These are phyloP conservation scores for Hypocreales sp. DNA, from an alignment of 2,329 filamentous ascomycete species.

Conservation along the genomic window DNA sequence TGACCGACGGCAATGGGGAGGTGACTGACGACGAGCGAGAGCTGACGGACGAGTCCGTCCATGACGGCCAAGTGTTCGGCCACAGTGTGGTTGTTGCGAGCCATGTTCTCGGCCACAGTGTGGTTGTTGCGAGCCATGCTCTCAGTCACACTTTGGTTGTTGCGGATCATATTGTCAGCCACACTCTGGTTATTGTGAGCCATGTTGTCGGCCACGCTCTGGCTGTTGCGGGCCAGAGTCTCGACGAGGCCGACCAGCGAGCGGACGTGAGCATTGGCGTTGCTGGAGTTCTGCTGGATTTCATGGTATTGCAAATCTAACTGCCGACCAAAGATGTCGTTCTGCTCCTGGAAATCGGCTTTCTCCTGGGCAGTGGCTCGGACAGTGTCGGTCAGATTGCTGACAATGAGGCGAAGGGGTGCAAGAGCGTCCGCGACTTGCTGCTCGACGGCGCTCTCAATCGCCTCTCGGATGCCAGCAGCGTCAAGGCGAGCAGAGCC, in stretches of 20 bases:
- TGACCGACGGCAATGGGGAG: constrained; percentile 1
- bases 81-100: too few species aligned
- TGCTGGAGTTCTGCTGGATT: constrained; percentile 7
- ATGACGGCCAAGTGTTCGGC: constrained; percentile 6
- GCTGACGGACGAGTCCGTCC: neutral
- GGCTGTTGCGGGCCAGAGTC: neutral
- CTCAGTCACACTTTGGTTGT: too few species aligned
- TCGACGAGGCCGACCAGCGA: constrained; percentile 1
- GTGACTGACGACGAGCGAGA: neutral
- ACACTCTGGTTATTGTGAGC: too few species aligned
- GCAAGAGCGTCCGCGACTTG: constrained; percentile 13
- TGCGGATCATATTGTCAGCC: too few species aligned
- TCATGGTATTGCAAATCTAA: constrained; percentile 10
- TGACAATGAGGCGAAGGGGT: constrained; percentile 13
- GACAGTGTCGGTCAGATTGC: constrained; percentile 3
- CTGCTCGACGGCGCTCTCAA: constrained; percentile 17
- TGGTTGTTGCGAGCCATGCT: too few species aligned
- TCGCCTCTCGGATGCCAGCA: constrained; percentile 5
- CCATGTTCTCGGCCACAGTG: too few species aligned
- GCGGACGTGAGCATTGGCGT: constrained; percentile 4
- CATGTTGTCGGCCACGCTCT: too few species aligned
- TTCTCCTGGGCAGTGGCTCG: constrained; percentile 3
- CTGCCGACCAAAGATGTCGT: constrained; percentile 10
- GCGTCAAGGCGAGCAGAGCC: neutral
- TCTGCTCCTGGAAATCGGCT: constrained; percentile 9